Evolutionary conservation across 495 filamentous ascomycete species (phyloP).

Genomic region (Hyaloscypha bicolor): DNA sequence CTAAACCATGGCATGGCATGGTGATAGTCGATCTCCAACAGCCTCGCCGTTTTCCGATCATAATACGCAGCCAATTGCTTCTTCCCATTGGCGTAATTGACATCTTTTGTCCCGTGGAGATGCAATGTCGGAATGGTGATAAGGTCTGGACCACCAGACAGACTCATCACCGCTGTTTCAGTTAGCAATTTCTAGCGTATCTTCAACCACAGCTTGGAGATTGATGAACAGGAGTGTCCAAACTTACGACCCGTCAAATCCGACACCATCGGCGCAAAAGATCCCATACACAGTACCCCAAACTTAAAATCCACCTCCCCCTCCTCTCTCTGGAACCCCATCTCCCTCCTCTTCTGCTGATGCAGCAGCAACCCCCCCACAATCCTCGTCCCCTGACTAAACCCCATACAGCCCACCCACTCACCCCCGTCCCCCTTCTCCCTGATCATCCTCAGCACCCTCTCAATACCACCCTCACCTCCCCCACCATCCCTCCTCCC

Average conservation of each 20-base stretch:
- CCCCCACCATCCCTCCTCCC: conserved; percentile 10
- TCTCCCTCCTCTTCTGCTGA: conserved; percentile 23
- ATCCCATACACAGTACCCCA: conserved; percentile 27
- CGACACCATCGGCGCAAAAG: conserved; percentile 22
- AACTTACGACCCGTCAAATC: conserved; percentile 20
- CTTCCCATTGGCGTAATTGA: conserved; percentile 17
- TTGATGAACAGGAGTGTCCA: background rate
- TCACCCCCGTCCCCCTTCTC: conserved; percentile 18
- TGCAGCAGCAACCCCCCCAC: conserved; percentile 27
- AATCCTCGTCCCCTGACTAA: conserved; percentile 29
- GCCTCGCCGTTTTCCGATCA: conserved; percentile 9
- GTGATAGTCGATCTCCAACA: conserved; percentile 25
- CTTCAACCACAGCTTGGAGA: background rate
- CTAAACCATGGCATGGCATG: conserved; percentile 28
- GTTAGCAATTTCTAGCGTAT: background rate
- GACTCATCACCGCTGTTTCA: background rate
- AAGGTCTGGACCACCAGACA: background rate
- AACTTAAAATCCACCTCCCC: conserved; percentile 25
- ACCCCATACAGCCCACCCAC: conserved; percentile 29
- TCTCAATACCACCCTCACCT: conserved; percentile 24
- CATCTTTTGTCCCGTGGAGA: conserved; percentile 23
- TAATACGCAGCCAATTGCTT: conserved; percentile 19
- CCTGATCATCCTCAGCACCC: conserved; percentile 20
- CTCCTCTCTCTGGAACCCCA: background rate
- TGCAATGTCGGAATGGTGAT: conserved; percentile 26